Percentiles rank a stretch among this genome's conserved stretches.
Conservation (phyloP, 257 asterid species). For the Mentha longifolia region DNA sequence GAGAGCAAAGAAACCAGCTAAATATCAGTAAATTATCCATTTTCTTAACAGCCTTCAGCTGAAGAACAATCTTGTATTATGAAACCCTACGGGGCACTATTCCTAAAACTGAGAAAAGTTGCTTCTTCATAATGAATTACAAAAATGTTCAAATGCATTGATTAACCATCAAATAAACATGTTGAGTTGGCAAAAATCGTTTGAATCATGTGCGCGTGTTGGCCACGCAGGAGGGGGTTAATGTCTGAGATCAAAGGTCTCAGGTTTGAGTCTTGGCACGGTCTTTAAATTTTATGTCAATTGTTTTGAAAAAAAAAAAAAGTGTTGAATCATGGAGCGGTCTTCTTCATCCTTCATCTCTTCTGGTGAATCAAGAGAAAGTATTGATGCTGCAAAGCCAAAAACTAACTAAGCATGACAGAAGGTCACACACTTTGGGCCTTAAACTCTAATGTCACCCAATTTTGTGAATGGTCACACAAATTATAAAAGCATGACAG, state of each 20-base stretch:
- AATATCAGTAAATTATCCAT: neutral
- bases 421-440: conserved; percentile 1
- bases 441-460: neutral
- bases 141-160: neutral
- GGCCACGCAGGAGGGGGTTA: too few species aligned
- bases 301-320: neutral
- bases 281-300: too few species aligned
- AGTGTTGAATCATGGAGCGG: neutral
- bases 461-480: too few species aligned
- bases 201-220: neutral
- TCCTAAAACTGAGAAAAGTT: neutral
- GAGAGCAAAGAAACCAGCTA: conserved; percentile 24
- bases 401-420: conserved; percentile 2
- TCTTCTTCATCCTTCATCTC: neutral
- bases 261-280: too few species aligned
- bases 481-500: too few species aligned
- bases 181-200: neutral
- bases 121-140: neutral
- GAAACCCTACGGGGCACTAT: neutral
- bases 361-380: neutral
- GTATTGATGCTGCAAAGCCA: neutral
- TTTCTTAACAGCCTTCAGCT: conserved; percentile 11
- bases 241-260: too few species aligned
- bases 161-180: neutral
- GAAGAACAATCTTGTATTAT: neutral